Evolutionary conservation across 176 grass and related monocot genomes (phyloP).

Genomic region (Lolium perenne): DNA sequence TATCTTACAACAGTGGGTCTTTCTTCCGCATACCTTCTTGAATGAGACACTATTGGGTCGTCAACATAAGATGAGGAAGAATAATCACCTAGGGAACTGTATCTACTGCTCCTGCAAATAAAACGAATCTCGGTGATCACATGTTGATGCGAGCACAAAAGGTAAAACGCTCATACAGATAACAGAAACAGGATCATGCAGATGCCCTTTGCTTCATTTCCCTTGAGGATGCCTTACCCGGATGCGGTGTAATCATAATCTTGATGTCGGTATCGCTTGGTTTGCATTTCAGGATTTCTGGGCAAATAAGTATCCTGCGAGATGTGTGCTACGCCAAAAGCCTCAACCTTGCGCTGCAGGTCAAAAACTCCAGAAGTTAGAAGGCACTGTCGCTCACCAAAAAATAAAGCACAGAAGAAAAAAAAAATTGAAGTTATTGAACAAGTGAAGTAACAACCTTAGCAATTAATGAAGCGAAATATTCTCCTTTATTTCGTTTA

Average conservation of each 20-base stretch:
- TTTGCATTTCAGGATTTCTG: conserved; percentile 45
- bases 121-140: conserved; percentile 22
- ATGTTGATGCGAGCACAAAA: conserved; percentile 33
- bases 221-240: conserved; percentile 31
- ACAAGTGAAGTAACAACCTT: conserved; percentile 58
- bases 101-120: conserved; percentile 61
- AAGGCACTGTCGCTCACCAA: not conserved
- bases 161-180: not conserved
- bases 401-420: not conserved
- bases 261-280: conserved; percentile 42
- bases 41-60: conserved; percentile 44
- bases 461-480: conserved; percentile 78
- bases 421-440: not conserved
- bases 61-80: conserved; percentile 49
- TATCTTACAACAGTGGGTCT: conserved; percentile 16
- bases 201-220: conserved; percentile 23
- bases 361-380: conserved; percentile 32
- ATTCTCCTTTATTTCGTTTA: conserved; percentile 78
- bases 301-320: conserved; percentile 47
- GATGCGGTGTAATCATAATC: conserved; percentile 53
- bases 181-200: conserved; percentile 5
- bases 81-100: conserved; percentile 43
- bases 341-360: conserved; percentile 58
- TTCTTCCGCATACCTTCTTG: conserved; percentile 58
- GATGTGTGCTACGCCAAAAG: conserved; percentile 51